phyloP scores from a whole-genome alignment of 495 filamentous ascomycete species.

The Aspergillus sparsus region DNA sequence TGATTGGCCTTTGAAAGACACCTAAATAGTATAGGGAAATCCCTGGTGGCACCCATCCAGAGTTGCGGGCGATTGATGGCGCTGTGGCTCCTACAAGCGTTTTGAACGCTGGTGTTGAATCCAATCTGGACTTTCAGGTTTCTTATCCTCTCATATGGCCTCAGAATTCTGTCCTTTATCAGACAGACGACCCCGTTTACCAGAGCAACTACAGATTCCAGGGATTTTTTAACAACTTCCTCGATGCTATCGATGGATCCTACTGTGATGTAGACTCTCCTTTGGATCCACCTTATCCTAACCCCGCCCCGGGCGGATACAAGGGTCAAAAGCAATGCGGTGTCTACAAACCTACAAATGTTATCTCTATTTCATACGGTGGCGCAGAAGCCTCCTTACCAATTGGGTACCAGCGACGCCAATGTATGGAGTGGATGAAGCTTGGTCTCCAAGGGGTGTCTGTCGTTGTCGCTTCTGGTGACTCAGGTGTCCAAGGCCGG shows the following conservation, averaged over 20 bases:
- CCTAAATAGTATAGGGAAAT: conserved; percentile 17
- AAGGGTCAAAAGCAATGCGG: conserved; percentile 62
- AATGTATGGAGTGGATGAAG: conserved; percentile 64
- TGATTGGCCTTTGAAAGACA: neutral
- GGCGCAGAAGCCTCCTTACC: conserved; percentile 53
- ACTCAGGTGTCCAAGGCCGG: conserved; percentile 57
- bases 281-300: conserved; percentile 59
- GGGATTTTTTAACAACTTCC: conserved; percentile 50
- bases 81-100: conserved; percentile 34
- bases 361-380: conserved; percentile 62
- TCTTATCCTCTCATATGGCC: conserved; percentile 58
- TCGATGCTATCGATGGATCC: conserved; percentile 60
- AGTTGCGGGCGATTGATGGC: conserved; percentile 46
- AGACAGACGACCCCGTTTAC: conserved; percentile 57
- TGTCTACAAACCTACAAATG: conserved; percentile 56
- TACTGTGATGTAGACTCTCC: conserved; percentile 44
- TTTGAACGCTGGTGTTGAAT: conserved; percentile 44
- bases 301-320: conserved; percentile 55
- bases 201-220: conserved; percentile 30
- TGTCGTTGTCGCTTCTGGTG: conserved; percentile 61
- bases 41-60: conserved; percentile 42
- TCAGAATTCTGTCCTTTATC: conserved; percentile 59
- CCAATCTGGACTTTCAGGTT: conserved; percentile 54
- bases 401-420: conserved; percentile 53
- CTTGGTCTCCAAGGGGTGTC: conserved; percentile 64